phyloP scores from a whole-genome alignment of 169 alveolate species.

The Miamiensis avidus region DNA sequence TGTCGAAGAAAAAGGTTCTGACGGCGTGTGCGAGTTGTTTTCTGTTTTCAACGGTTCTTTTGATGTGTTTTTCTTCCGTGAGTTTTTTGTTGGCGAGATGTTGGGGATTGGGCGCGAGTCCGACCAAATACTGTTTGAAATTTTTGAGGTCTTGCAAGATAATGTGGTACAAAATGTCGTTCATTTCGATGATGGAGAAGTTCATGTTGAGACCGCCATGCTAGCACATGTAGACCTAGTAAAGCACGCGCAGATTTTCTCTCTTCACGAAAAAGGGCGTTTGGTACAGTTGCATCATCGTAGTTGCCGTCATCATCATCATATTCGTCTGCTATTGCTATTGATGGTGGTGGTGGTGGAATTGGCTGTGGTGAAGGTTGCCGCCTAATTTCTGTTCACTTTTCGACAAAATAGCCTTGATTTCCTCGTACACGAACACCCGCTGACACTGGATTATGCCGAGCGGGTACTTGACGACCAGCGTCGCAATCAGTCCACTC shows the following conservation, averaged over 20 bases:
- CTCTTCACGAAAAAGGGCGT: neutral
- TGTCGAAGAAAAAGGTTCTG: too few relatives aligned
- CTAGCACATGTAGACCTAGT: neutral
- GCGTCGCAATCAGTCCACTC: neutral
- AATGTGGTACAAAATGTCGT: neutral
- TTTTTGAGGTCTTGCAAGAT: neutral
- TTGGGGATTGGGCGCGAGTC: too few relatives aligned
- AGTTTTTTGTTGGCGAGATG: too few relatives aligned
- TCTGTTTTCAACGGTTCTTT: too few relatives aligned
- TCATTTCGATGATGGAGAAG: neutral
- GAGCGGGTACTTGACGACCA: neutral
- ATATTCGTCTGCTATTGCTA: too few relatives aligned
- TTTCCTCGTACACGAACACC: neutral
- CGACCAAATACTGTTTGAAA: neutral
- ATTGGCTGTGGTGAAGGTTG: too few relatives aligned
- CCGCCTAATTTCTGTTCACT: neutral
- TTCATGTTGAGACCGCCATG: neutral
- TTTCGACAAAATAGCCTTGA: neutral
- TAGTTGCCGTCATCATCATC: too few relatives aligned
- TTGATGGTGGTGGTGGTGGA: too few relatives aligned
- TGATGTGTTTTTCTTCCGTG: too few relatives aligned
- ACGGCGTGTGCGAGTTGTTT: too few relatives aligned
- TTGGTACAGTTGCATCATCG: too few relatives aligned
- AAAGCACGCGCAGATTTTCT: neutral
- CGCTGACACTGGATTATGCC: neutral